Base-by-base conservation (phyloP, 305 asterid genomes). In the Withania somnifera region DNA sequence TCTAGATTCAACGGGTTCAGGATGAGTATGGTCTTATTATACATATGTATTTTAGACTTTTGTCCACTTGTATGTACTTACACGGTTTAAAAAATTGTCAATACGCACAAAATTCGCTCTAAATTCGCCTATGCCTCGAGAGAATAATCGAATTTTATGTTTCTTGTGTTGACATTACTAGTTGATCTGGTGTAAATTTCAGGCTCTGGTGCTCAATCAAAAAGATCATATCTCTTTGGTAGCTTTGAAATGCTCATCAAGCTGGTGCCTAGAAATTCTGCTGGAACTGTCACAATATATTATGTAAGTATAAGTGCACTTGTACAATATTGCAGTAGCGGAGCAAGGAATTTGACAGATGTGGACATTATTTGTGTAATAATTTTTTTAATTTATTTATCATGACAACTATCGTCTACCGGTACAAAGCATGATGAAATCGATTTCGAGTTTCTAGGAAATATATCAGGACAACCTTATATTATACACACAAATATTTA, bases 401-500 rank as follows among this genome's bases (percentile, higher is more conserved):
- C 77, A 2, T 69, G 56, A 79, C 90, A 94, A 97, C 79, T 94
- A 52, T 90, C 94, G 75, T 92, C 93, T 11, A 81, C 51, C 0
- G 97, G 95, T 5, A 82, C 83, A 30, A 87, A 90, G 76, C 97
- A 94, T 53, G 94, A 94, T 60, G 97, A 94, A 86, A 90, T 92
- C 17, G 97, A 94, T 85, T 94, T 92, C 32, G 98, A 92, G 85
- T 94, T 94, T 80, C 86, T 94, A 1, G 98, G 98, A 19, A 94
- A 94, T 73, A 71, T 83, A 66, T 84, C 97, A 22, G 95, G 97
- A 67, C 88, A 94, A 42, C 97, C 96, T 14, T 90, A 89, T 71
- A 83, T 84, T 17, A 80, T 92, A 81, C 97, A 94, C 84, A 94
- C 98, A 34, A 94, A 92, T 84, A 82, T 94, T 2, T 92, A 84